These are phyloP conservation scores for Penicillium paneum DNA, from an alignment of 2,329 filamentous ascomycete genomes.

Conservation along the genomic window DNA sequence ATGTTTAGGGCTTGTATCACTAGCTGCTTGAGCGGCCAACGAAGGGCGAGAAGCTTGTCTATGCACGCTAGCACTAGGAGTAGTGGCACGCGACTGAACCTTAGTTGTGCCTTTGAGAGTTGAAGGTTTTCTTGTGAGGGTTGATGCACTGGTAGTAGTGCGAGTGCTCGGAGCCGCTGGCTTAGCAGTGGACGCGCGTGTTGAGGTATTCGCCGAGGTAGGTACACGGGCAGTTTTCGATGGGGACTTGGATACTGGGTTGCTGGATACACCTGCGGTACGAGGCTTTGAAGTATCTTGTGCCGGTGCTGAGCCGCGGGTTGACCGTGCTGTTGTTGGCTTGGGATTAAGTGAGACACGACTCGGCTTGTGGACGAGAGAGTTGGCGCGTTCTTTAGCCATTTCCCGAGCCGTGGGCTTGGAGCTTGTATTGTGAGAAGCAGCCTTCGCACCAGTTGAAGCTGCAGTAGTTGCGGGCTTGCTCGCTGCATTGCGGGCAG, in stretches of 20 bases:
- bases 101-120: slow-evolving; percentile 29
- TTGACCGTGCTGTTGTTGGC: slow-evolving; percentile 20
- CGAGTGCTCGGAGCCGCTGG: slow-evolving; percentile 27
- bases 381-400: slow-evolving; percentile 30
- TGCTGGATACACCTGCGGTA: slow-evolving; percentile 24
- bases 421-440: slow-evolving; percentile 17
- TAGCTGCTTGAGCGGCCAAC: slow-evolving; percentile 27
- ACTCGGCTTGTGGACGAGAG: slow-evolving; percentile 31
- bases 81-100: slow-evolving; percentile 22
- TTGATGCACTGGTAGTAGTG: slow-evolving; percentile 24
- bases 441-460: slow-evolving; percentile 20
- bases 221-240: slow-evolving; percentile 42
- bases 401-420: slow-evolving; percentile 30
- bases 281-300: slow-evolving; percentile 28
- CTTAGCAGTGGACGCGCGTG: slow-evolving; percentile 41
- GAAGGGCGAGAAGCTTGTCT: slow-evolving; percentile 35
- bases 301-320: slow-evolving; percentile 30
- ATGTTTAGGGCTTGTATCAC: slow-evolving; percentile 34
- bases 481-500: slow-evolving; percentile 23
- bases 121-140: slow-evolving; percentile 38
- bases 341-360: slow-evolving; percentile 34
- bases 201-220: slow-evolving; percentile 40
- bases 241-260: slow-evolving; percentile 39
- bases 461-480: slow-evolving; percentile 15
- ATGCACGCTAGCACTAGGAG: slow-evolving; percentile 26